phyloP scores from a whole-genome alignment of 23 red algal genomes.

The Gracilaria gracilis region DNA sequence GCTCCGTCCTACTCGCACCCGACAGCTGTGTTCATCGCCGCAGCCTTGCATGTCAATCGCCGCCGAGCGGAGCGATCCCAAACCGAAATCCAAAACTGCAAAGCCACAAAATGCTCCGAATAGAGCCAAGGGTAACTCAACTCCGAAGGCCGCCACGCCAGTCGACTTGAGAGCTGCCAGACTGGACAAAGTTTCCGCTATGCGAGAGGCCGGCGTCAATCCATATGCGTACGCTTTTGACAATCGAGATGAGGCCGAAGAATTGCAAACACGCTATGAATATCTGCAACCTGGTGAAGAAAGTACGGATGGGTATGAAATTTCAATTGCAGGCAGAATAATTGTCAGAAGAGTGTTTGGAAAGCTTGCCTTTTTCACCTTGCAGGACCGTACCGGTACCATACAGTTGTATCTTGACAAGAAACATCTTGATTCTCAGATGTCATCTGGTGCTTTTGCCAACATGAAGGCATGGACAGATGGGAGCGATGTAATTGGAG shows the following conservation, averaged over 20 bases:
- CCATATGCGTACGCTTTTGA: slow-evolving; percentile 85
- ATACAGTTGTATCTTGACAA: slow-evolving; percentile 98
- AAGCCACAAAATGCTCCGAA: neutral
- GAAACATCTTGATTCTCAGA: slow-evolving; percentile 69
- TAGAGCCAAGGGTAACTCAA: neutral
- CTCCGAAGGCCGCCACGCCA: slow-evolving; percentile 7
- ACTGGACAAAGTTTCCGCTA: slow-evolving; percentile 78
- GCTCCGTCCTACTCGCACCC: neutral
- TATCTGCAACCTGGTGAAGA: slow-evolving; percentile 66
- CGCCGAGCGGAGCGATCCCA: neutral
- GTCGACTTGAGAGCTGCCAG: slow-evolving; percentile 65
- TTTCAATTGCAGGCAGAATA: slow-evolving; percentile 85
- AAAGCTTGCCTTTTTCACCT: slow-evolving; percentile 96
- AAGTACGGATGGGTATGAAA: slow-evolving; percentile 37
- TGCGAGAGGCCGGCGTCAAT: slow-evolving; percentile 79
- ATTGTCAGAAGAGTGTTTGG: slow-evolving; percentile 92
- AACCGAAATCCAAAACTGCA: neutral
- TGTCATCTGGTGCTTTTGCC: slow-evolving; percentile 78
- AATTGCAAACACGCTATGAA: slow-evolving; percentile 46
- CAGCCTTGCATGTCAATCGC: slow-evolving; percentile 15
- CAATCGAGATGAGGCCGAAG: slow-evolving; percentile 43
- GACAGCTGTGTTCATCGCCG: neutral
- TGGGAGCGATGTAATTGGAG: slow-evolving; percentile 89
- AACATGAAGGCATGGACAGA: slow-evolving; percentile 88
- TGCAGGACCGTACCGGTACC: slow-evolving; percentile 84